These are phyloP conservation scores for Metschnikowia shivogae DNA, from an alignment of 805 yeast species.

Conservation along the genomic window DNA sequence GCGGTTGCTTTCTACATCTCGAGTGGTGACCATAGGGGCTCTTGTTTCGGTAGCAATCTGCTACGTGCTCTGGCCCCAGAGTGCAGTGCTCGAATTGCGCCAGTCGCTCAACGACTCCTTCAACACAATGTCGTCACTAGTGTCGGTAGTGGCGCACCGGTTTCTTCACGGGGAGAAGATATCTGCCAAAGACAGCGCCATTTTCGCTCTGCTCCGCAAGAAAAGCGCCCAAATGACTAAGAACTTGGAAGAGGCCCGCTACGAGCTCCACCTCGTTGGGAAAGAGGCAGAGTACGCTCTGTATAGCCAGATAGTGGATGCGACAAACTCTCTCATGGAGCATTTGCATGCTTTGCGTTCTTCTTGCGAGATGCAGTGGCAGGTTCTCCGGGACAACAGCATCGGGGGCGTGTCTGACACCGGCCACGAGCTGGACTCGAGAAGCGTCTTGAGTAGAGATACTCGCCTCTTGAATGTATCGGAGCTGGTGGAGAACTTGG, in stretches of 20 bases:
- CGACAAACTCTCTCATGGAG: conserved; percentile 48
- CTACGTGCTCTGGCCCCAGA: conserved; percentile 58
- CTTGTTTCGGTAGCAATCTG: conserved; percentile 56
- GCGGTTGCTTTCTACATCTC: conserved; percentile 50
- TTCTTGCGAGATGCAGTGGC: conserved; percentile 66
- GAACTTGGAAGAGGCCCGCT: conserved; percentile 54
- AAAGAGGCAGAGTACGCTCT: conserved; percentile 49
- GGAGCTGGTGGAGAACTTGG: conserved; percentile 28
- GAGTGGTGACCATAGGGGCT: conserved; percentile 60
- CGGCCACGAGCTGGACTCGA: conserved; percentile 13
- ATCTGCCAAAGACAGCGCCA: conserved; percentile 34
- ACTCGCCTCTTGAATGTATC: conserved; percentile 21
- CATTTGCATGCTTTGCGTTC: conserved; percentile 65
- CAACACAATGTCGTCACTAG: conserved; percentile 46
- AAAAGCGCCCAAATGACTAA: conserved; percentile 37
- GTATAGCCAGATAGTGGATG: conserved; percentile 45
- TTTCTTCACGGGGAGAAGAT: conserved; percentile 48
- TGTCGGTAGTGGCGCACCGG: conserved; percentile 43
- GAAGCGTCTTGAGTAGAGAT: conserved; percentile 24
- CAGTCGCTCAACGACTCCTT: conserved; percentile 47
- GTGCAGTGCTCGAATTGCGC: conserved; percentile 48
- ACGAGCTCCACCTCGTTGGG: conserved; percentile 55
- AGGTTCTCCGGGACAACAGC: conserved; percentile 37
- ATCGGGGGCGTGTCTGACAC: neutral
- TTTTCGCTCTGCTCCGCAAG: conserved; percentile 36